Evolutionary conservation across 2,329 filamentous ascomycete species (phyloP).

Genomic region (Diaporthe sp.): DNA sequence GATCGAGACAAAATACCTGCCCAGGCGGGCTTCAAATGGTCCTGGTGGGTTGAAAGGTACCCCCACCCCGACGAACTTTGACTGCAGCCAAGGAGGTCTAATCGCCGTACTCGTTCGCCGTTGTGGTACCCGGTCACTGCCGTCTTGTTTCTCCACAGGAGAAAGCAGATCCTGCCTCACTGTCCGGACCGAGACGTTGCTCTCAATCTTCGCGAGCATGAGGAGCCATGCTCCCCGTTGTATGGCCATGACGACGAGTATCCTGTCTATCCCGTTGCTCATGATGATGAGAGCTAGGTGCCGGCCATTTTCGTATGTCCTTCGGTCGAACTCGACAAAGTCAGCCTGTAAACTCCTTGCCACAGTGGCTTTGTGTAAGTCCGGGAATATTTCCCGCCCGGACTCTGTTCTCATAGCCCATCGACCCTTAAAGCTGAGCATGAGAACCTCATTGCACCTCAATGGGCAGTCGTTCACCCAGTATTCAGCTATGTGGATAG

Average conservation of each 20-base stretch:
- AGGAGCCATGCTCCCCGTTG: constrained; percentile 25
- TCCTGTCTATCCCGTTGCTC: constrained; percentile 10
- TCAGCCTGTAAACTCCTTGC: constrained; percentile 12
- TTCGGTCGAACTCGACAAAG: constrained; percentile 24
- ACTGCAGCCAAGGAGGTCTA: constrained; percentile 3
- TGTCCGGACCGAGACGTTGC: not conserved
- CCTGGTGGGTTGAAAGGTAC: constrained; percentile 22
- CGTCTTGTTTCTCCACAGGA: not conserved
- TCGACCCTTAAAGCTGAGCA: constrained; percentile 18
- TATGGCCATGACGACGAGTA: constrained; percentile 9
- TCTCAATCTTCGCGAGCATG: constrained; percentile 7
- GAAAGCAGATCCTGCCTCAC: constrained; percentile 13
- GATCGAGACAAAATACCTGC: constrained; percentile 20
- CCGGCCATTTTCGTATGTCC: constrained; percentile 4
- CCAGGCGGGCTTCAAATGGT: constrained; percentile 12
- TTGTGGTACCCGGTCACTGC: not conserved
- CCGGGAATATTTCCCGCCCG: constrained; percentile 4
- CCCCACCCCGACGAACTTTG: constrained; percentile 11
- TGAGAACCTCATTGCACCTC: constrained; percentile 12
- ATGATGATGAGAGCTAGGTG: constrained; percentile 4
- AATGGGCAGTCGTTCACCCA: constrained; percentile 15
- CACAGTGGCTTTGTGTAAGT: constrained; percentile 9
- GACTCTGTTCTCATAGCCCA: constrained; percentile 7
- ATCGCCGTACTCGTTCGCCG: not conserved
- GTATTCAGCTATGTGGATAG: not conserved